Evolutionary conservation across 805 yeast species (phyloP), one percentile per base, ranked within the genome.

Genomic region (Blastobotrys mokoenaii): DNA sequence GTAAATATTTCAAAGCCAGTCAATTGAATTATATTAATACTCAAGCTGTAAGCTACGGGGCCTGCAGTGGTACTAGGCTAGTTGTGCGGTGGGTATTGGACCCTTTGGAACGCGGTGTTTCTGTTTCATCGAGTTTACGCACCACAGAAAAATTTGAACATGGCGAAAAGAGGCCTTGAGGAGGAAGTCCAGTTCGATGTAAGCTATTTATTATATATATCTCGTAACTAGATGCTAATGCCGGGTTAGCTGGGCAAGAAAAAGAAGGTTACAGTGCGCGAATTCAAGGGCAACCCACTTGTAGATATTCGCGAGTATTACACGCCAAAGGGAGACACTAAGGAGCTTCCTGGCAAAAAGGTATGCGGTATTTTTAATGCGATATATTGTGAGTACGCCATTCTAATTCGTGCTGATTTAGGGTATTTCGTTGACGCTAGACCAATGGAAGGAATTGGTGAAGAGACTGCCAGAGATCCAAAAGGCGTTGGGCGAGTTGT

Each of bases 301-400:
- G 77, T 90, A 11, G 96, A 89, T 56, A 84, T 89, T 44, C 74
- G 97, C 47, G 96, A 89, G 60, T 87, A 70, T 65, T 89, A 86
- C 62, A 39, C 48, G 33, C 15, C 25, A 12, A 35, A 44, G 22
- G 40, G 44, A 48, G 76, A 79, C 41, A 82, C 82, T 4, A 81
- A 79, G 49, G 70, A 73, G 67, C 72, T 72, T 48, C 97, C 97
- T 0, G 95, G 95, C 1, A 82, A 79, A 58, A 89, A 89, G 64
- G 82, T 67, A 50, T 43, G 67, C 51, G n/a, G 18, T 10, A 12
- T 17, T 36, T 22, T 12, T 8, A 15, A n/a, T 14, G 4, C 25
- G 37, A n/a, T n/a, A n/a, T n/a, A n/a, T n/a, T n/a, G 12, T 29
- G 22, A 20, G 10, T 22, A 20, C 27, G 15, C 18, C 12, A 9